Evolutionary conservation across 75 land plant genomes (phyloP).

Genomic region (Sequoiadendron giganteum): DNA sequence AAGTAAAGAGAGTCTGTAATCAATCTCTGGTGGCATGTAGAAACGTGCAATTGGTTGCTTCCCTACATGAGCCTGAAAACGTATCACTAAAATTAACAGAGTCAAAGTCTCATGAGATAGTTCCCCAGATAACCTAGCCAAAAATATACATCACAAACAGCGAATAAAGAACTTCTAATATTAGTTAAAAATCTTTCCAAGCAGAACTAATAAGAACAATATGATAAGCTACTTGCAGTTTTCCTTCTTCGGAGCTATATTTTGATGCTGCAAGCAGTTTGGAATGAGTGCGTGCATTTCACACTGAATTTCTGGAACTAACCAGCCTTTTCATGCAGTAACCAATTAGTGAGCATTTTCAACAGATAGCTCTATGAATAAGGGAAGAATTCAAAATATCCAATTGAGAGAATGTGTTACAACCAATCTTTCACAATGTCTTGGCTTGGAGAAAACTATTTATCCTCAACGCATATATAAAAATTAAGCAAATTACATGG

Average conservation of each 20-base stretch:
- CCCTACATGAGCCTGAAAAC: conserved; percentile 74
- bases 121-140: neutral
- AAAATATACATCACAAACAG: neutral
- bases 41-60: conserved; percentile 83
- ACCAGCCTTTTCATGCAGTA: neutral
- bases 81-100: neutral
- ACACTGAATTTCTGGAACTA: neutral
- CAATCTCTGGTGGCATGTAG: conserved; percentile 85
- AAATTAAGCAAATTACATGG: too few relatives aligned
- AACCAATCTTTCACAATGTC: neutral
- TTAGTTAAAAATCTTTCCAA: neutral
- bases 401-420: neutral
- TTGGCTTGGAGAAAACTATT: neutral
- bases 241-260: neutral
- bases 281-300: neutral
- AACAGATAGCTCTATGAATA: neutral
- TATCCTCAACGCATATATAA: neutral
- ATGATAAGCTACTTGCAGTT: neutral
- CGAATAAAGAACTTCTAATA: neutral
- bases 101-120: neutral
- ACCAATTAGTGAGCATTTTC: neutral
- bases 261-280: neutral
- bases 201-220: neutral
- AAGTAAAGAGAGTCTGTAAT: conserved; percentile 72
- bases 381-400: neutral